Evolutionary conservation across 345 rosid genomes (phyloP).

Genomic region (Moricandia arvensis): DNA sequence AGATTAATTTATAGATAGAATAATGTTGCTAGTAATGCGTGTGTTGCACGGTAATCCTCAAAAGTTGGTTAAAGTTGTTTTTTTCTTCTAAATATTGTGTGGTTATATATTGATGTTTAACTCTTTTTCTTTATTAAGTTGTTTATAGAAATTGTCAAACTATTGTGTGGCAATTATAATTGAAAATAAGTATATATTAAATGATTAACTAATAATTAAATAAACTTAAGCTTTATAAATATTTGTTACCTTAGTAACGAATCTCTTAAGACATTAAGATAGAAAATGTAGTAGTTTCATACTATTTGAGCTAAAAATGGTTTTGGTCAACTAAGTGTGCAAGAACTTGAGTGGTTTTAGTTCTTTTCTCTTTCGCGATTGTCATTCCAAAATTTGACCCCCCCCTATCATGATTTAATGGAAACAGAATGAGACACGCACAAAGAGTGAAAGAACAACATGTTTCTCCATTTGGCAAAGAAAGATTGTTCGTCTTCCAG

Average conservation of each 20-base stretch:
- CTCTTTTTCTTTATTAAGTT: neutral
- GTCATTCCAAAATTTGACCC: too few species aligned
- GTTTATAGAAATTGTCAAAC: neutral
- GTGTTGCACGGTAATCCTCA: neutral
- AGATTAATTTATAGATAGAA: neutral
- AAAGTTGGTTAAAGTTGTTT: neutral
- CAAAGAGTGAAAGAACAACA: too few species aligned
- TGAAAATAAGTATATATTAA: too few species aligned
- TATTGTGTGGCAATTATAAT: neutral
- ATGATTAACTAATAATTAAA: too few species aligned
- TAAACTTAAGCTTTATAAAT: neutral
- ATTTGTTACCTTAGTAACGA: neutral
- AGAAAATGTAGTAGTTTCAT: neutral
- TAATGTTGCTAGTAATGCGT: neutral
- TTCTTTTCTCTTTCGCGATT: too few species aligned
- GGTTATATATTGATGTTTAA: neutral
- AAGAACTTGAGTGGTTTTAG: too few species aligned
- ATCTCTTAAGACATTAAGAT: neutral
- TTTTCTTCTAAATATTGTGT: neutral
- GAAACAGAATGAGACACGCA: too few species aligned
- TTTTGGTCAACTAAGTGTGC: too few species aligned
- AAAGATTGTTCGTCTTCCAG: too few species aligned
- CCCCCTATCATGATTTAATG: too few species aligned
- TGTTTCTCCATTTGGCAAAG: too few species aligned
- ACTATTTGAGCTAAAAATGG: neutral